These are phyloP conservation scores for Trichoderma simmonsii DNA, from an alignment of 2,329 filamentous ascomycete species.

Conservation along the genomic window DNA sequence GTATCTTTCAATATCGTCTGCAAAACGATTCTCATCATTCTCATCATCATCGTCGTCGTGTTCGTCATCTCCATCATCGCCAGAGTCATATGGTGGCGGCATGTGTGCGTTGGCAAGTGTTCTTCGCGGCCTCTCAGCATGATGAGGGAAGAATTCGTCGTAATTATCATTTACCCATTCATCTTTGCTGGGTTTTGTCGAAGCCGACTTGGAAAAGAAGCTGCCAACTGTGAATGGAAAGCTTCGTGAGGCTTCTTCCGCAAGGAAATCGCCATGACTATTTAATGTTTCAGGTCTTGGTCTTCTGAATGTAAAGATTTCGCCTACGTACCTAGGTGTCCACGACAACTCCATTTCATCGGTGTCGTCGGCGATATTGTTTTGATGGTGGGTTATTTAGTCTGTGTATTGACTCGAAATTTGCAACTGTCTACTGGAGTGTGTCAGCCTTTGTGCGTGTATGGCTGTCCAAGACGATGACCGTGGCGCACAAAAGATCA, in stretches of 20 bases:
- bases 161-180: neutral
- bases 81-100: neutral
- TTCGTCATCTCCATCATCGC: neutral
- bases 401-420: neutral
- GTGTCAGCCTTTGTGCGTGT: neutral
- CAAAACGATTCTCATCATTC: neutral
- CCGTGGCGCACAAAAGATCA: neutral
- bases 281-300: neutral
- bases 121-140: too few relatives aligned
- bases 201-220: neutral
- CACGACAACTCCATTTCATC: neutral
- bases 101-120: neutral
- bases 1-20: neutral
- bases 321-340: neutral
- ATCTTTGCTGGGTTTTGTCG: neutral
- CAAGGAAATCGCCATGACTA: neutral
- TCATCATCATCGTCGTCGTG: neutral
- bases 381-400: neutral
- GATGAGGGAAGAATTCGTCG: neutral
- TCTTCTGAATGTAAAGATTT: too few relatives aligned
- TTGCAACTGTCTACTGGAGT: neutral
- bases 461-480: neutral
- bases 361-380: neutral
- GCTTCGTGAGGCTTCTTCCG: neutral
- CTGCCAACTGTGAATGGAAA: neutral